Evolutionary conservation across 192 early-diverging fungal genomes (phyloP), one percentile per base, ranked within the genome.

Genomic region (Umbelopsis isabellina): DNA sequence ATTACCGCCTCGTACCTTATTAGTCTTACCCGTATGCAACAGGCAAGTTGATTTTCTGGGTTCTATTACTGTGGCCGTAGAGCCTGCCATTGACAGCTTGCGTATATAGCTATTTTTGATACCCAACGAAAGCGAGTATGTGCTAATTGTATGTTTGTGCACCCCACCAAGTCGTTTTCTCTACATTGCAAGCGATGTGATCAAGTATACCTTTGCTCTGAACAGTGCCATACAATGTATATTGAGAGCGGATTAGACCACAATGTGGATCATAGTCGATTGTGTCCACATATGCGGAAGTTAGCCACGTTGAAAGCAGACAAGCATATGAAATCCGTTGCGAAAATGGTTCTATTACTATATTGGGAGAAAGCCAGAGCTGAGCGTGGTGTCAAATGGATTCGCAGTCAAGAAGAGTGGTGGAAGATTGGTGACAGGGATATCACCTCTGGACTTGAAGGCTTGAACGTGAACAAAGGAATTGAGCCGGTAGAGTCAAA

Each of bases 261-360:
- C 4, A 27, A 65, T 4, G 77, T 72, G 1, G 64, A 71, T 41
- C 79, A 78, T 65, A n/a, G 23, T 30, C 51, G 72, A n/a, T 23
- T 89, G 12, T 92, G 90, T 71, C 67, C 50, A 18, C 21, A 75
- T 0, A 49, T 90, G 15, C 80, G 90, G 4, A 79, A 83, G 45
- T 74, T 91, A 6, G 89, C 88, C 0, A 88, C 88, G 0, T 73
- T 85, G 61, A 89, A 89, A 52, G 82, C 83, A 1, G 79, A 85
- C 51, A 75, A 75, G 7, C 90, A 91, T 67, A 80, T 83, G 45
- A 91, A 90, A 71, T 87, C 86, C 71, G 76, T 91, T 10, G 78
- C 86, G 52, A 90, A 90, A 49, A 50, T 90, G 33, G 45, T 89
- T 48, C 23, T 90, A 7, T 69, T 80, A 50, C 67, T 82, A n/a